Conservation (phyloP, 176 grass and related monocot species). For the Thalia dealbata region DNA sequence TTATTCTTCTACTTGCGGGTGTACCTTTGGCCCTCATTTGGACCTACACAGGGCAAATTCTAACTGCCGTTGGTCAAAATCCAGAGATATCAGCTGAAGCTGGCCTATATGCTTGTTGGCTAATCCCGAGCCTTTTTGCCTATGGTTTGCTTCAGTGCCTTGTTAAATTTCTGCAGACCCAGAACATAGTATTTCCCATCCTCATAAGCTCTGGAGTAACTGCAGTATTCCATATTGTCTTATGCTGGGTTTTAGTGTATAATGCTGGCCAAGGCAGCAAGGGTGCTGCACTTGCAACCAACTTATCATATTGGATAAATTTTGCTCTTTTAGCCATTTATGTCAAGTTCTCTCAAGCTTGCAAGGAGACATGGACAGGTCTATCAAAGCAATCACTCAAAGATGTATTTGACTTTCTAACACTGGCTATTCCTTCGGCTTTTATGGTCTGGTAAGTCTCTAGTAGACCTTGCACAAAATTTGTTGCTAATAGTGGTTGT, state of each 20-base stretch:
- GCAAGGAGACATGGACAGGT: slow-evolving; percentile 41
- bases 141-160: slow-evolving; percentile 84
- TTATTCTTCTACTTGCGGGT: slow-evolving; percentile 46
- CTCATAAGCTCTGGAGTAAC: slow-evolving; percentile 57
- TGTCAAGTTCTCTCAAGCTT: slow-evolving; percentile 52
- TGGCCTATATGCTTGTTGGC: slow-evolving; percentile 47
- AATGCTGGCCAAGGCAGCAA: slow-evolving; percentile 36
- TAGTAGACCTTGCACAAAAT: not conserved
- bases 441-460: slow-evolving; percentile 76
- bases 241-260: slow-evolving; percentile 61
- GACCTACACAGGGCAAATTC: slow-evolving; percentile 51
- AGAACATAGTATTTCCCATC: slow-evolving; percentile 60
- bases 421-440: slow-evolving; percentile 73
- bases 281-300: slow-evolving; percentile 67
- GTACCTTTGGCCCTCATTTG: slow-evolving; percentile 57
- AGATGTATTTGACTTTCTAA: slow-evolving; percentile 54
- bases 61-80: slow-evolving; percentile 51
- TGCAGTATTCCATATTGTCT: slow-evolving; percentile 40
- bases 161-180: slow-evolving; percentile 77
- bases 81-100: slow-evolving; percentile 77
- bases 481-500: not conserved
- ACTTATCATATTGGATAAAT: slow-evolving; percentile 79
- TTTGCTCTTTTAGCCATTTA: slow-evolving; percentile 48
- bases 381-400: slow-evolving; percentile 48
- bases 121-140: slow-evolving; percentile 76